Evolutionary conservation across 106 monocot species (phyloP).

Genomic region (Allium sativum): DNA sequence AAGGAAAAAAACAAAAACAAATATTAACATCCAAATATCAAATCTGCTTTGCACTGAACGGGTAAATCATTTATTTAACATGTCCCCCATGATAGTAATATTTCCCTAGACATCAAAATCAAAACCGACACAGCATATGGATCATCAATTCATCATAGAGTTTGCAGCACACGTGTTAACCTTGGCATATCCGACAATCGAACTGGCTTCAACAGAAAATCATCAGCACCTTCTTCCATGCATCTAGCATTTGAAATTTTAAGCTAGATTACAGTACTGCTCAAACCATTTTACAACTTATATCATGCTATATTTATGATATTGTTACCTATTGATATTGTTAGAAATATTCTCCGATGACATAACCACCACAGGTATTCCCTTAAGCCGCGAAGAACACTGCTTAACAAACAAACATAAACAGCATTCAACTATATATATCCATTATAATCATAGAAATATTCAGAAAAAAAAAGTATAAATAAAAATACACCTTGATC

Average conservation of each 20-base stretch:
- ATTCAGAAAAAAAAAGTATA: too few species aligned
- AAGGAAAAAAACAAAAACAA: too few species aligned
- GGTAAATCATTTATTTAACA: too few species aligned
- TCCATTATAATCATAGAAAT: too few species aligned
- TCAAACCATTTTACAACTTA: background rate
- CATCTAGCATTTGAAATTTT: too few species aligned
- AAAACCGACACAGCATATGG: too few species aligned
- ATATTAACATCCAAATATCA: too few species aligned
- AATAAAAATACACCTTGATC: conserved; percentile 45
- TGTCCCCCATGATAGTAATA: too few species aligned
- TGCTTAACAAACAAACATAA: conserved; percentile 18
- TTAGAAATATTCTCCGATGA: conserved; percentile 72
- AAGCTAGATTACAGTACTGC: background rate
- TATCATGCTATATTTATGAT: background rate
- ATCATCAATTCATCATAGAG: conserved; percentile 2
- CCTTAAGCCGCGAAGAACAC: conserved; percentile 39
- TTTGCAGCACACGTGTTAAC: conserved; percentile 29
- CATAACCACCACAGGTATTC: conserved; percentile 77
- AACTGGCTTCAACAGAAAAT: conserved; percentile 76
- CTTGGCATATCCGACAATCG: conserved; percentile 49
- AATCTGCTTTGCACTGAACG: too few species aligned
- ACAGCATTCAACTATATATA: background rate
- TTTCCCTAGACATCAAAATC: too few species aligned
- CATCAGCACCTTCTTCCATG: conserved; percentile 8
- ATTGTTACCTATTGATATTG: conserved; percentile 19